Percentiles rank a stretch among this genome's conserved stretches.
These are phyloP conservation scores for Cordyceps pruinosa DNA, from an alignment of 2,329 filamentous ascomycete genomes.

Conservation along the genomic window DNA sequence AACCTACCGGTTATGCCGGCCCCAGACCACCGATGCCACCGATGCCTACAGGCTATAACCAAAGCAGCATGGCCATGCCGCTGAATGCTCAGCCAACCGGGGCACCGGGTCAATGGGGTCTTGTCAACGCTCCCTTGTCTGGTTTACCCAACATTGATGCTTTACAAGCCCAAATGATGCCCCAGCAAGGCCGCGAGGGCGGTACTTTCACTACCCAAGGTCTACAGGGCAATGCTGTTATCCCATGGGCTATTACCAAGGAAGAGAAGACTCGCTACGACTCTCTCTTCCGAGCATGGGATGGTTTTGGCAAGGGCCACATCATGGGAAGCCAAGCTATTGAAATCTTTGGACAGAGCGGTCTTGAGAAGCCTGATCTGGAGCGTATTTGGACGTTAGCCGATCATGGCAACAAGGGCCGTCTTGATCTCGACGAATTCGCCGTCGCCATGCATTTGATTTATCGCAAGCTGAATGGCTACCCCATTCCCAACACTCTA, in stretches of 20 bases:
- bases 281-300: slow-evolving; percentile 90
- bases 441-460: slow-evolving; percentile 99
- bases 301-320: slow-evolving; percentile 86
- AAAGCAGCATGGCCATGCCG: slow-evolving; percentile 59
- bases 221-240: slow-evolving; percentile 85
- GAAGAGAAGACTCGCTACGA: slow-evolving; percentile 98
- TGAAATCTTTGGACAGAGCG: slow-evolving; percentile 95
- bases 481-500: slow-evolving; percentile 79
- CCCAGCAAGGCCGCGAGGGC: slow-evolving; percentile 82
- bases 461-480: slow-evolving; percentile 93
- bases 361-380: slow-evolving; percentile 80
- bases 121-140: slow-evolving; percentile 85
- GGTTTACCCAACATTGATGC: slow-evolving; percentile 92
- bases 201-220: slow-evolving; percentile 78
- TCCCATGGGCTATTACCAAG: slow-evolving; percentile 98
- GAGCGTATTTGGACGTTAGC: slow-evolving; percentile 93
- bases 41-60: slow-evolving; percentile 56
- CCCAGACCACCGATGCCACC: slow-evolving; percentile 87
- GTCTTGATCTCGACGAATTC: slow-evolving; percentile 93
- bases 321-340: slow-evolving; percentile 90
- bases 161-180: slow-evolving; percentile 92
- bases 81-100: slow-evolving; percentile 94
- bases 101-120: slow-evolving; percentile 90
- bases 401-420: slow-evolving; percentile 88
- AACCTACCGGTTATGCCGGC: slow-evolving; percentile 73